Base-by-base conservation (phyloP, 306 rosid species). In the Mimosa bimucronata region DNA sequence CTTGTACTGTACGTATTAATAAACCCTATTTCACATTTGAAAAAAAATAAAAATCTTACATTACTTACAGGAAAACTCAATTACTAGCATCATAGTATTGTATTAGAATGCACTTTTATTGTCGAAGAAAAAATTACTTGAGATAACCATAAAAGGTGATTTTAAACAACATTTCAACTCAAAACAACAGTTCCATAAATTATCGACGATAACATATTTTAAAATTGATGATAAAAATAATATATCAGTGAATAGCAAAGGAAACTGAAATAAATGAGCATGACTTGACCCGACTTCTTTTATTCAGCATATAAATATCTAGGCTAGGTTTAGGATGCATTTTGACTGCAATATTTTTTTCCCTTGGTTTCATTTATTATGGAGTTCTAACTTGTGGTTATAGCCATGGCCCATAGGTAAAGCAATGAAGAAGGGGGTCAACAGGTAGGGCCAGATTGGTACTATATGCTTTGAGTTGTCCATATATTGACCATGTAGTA, bases 1-100 rank as follows among this genome's bases (percentile, higher is more conserved):
- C 96, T 92, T 92, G 94, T 72, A 88, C 57, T 75, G 97, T 89
- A 15, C 92, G 90, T 53, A 91, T 75, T 21, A 89, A 48, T 57
- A 91, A 80, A 57, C 98, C 98, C 97, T 91, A 88, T 66, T 79
- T 31, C 83, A 85, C 66, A 21, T 21, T 50, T n/a, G n/a, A n/a
- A n/a, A n/a, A n/a, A n/a, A n/a, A n/a, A 7, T 6, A 7, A n/a
- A 21, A 57, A 23, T 57, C 5, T 61, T 29, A 45, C 15, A 50
- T 60, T 48, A 15, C 55, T 15, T 28, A 16, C 23, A 29, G 21
- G 21, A 30, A 30, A 30, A 5, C 21, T 67, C 65, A 66, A 13
- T 67, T 71, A 58, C 21, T 77, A 48, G 18, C 74, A 30, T 81
- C 48, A 45, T 48, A 45, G 46, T 53, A 5, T 71, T 65, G 40